Evolutionary conservation across 2,329 filamentous ascomycete genomes (phyloP).

Genomic region (Sporothrix protearum): DNA sequence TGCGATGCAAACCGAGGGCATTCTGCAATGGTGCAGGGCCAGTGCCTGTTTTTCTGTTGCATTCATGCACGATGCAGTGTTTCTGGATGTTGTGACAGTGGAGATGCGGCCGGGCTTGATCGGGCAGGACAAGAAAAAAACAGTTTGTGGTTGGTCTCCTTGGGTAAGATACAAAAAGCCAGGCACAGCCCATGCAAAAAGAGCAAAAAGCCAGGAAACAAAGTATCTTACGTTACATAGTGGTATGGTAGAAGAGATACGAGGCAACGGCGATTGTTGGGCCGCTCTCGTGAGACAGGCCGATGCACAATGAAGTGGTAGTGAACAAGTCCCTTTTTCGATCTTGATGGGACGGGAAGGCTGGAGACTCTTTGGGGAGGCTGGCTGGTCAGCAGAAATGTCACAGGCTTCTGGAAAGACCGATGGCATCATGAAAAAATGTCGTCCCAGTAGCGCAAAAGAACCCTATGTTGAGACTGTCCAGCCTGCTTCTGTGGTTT

Average conservation of each 20-base stretch:
- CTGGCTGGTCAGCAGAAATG: not conserved
- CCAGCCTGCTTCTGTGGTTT: not conserved
- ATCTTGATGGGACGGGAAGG: conserved; percentile 1
- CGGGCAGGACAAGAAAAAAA: conserved; percentile 7
- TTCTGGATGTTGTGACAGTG: conserved; percentile 2
- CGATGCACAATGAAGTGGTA: not conserved
- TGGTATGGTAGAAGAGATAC: not conserved
- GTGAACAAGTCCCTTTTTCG: not conserved
- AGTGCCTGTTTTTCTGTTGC: not conserved
- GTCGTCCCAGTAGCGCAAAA: too few relatives aligned
- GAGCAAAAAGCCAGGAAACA: not conserved
- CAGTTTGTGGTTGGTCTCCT: not conserved
- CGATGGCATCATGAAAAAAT: not conserved
- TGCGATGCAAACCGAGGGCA: not conserved
- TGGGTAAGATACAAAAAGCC: not conserved
- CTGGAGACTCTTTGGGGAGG: not conserved
- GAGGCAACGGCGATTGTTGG: not conserved
- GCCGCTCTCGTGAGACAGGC: conserved; percentile 11
- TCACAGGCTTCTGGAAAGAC: not conserved
- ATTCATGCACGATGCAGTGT: not conserved
- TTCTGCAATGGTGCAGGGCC: not conserved
- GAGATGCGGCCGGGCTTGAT: conserved; percentile 9
- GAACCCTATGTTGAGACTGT: not conserved
- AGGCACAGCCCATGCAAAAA: not conserved
- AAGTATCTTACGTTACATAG: not conserved